Evolutionary conservation across 2,329 filamentous ascomycete genomes (phyloP), one percentile per base, ranked within the genome.

Genomic region (Pseudopithomyces maydicus): DNA sequence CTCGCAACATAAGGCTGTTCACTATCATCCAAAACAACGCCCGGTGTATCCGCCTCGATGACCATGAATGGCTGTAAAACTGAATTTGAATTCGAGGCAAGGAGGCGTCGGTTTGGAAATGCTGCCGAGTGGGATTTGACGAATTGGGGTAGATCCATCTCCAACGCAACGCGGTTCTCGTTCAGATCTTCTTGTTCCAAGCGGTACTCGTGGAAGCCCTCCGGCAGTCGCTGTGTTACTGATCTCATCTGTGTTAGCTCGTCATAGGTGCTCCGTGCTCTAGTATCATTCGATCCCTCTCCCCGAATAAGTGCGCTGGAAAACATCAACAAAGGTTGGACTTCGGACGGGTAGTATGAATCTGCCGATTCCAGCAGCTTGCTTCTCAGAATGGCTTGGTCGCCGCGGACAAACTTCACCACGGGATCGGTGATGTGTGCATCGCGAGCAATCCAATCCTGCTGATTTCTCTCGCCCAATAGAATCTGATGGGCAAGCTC

Each of bases 101-200:
- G 48, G 23, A 74, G 49, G 12, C 70, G 69, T 51, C 67, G 65
- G 22, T 62, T 61, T n/a, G 58, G 55, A 26, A 68, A 65, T 39
- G 20, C 56, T 29, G 66, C 67, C 7, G 56, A 52, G 10, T 43
- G 42, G 22, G 52, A 54, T n/a, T 63, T 63, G n/a, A 62, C 63
- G 52, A 94, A 89, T 2, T 93, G 81, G 1, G 86, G 81, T 7
- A 93, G 78, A 50, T 88, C 82, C 43, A 83, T 80, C 1, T 82
- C 79, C 3, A 97, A 83, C 58, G 85, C 82, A 58, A 97, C 90
- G 17, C 86, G 86, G 66, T 96, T 95, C 23, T 86, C 87, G 63
- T 95, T 93, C 57, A 95, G 90, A 62, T 97, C 91, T 75, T 97
- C 93, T 52, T 90, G 87, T 38, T 90, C 87, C 12, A 93, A 86